Conservation (phyloP, 2,329 filamentous ascomycete genomes). For the Geosmithia putterillii region DNA sequence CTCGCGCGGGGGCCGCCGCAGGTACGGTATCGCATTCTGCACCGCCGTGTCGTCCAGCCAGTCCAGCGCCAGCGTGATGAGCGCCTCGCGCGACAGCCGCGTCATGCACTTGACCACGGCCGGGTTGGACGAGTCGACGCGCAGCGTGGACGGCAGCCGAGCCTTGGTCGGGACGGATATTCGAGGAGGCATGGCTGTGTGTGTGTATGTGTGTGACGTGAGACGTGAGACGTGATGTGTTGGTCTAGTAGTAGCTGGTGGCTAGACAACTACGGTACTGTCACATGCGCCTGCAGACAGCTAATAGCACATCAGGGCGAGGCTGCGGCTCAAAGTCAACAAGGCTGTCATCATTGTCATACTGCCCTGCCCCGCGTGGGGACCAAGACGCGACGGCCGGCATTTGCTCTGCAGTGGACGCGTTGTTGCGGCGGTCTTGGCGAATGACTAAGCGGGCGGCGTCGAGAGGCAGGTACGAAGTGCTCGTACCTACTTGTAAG, state of each 20-base stretch:
- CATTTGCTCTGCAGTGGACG: background rate
- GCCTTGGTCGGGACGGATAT: conserved; percentile 59
- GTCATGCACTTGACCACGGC: conserved; percentile 54
- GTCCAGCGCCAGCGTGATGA: conserved; percentile 60
- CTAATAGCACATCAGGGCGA: background rate
- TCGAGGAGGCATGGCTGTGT: conserved; percentile 14
- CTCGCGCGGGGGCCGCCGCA: conserved; percentile 18
- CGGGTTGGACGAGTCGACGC: conserved; percentile 52
- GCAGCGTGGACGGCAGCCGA: conserved; percentile 58
- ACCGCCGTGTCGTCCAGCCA: conserved; percentile 64
- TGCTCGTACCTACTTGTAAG: too few relatives aligned
- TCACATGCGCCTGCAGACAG: too few relatives aligned
- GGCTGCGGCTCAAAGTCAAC: conserved; percentile 1
- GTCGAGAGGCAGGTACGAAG: too few relatives aligned
- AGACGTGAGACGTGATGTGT: too few relatives aligned
- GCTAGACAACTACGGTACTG: too few relatives aligned
- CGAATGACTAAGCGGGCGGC: too few relatives aligned
- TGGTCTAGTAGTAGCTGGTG: background rate
- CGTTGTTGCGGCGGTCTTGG: background rate
- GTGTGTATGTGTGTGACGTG: too few relatives aligned
- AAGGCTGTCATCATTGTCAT: background rate
- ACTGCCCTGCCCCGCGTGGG: conserved; percentile 2
- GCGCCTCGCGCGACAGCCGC: conserved; percentile 58
- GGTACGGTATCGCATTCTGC: conserved; percentile 31
- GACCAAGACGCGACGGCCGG: background rate